Evolutionary conservation across 192 early-diverging fungal genomes (phyloP), one percentile per base, ranked within the genome.

Genomic region (Entomortierella lignicola): DNA sequence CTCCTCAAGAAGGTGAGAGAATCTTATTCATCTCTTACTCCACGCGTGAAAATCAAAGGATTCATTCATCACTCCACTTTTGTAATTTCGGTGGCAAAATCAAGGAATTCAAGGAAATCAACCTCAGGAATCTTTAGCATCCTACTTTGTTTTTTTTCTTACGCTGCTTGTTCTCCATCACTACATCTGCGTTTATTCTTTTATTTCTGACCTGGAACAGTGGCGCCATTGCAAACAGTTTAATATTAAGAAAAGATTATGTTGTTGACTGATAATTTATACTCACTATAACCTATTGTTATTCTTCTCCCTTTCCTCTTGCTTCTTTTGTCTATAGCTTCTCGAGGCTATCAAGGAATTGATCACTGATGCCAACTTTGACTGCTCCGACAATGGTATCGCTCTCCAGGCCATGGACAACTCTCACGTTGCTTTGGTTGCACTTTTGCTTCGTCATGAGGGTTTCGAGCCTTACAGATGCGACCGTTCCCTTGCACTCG

Each of bases 351-450:
- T 99, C 85, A 99, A 98, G 87, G 98, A 99, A 71, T 90, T 99
- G 60, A 95, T 99, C 66, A 88, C 91, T 26, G 96, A 99, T 80
- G 94, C 92, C 73, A 99, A 99, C 91, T 96, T 99, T 87, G 97
- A 99, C 80, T 99, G 96, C 83, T 93, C 87, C 59, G 97, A 98
- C 80, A 87, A 93, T 34, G 98, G 98, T 72, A 95, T 99, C 63
- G 88, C 91, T 29, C 89, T 99, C 8, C 98, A 99, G 87, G 95
- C 98, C 62, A 99, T 99, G 98, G 97, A 99, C 85, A 96, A 93
- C 88, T 93, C 97, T 29, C 97, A 99, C 82, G 94, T 99, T n/a
- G 95, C 96, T 17, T 88, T 99, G 23, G 95, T 96, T 18, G 86
- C 94, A 34, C 88, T 98, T 52, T 83, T 96, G 61, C 87, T 98